Percentiles rank a stretch among this genome's conserved stretches.
Conservation (phyloP, 164 flowering plant species). For the Cinnamomum chago region DNA sequence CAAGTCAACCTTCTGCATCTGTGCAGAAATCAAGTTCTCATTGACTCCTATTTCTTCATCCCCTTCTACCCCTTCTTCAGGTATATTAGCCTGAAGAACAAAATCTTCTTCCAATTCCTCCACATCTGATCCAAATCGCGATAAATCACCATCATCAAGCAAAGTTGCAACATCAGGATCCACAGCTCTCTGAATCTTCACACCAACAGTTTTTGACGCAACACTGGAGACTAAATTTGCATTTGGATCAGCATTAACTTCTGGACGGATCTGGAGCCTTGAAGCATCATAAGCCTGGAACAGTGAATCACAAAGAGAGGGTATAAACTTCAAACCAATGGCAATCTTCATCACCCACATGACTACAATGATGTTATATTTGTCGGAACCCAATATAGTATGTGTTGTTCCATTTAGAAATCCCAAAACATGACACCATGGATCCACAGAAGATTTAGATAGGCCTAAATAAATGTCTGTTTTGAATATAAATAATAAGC, state of each 20-base stretch:
- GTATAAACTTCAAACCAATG: background rate
- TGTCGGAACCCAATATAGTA: background rate
- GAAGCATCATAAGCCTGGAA: constrained; percentile 91
- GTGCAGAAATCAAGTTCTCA: background rate
- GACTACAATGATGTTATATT: background rate
- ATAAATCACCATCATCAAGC: constrained; percentile 66
- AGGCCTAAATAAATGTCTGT: too few relatives aligned
- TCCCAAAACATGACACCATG: background rate
- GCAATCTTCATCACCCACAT: background rate
- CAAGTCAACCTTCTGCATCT: constrained; percentile 6
- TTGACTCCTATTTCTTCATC: background rate
- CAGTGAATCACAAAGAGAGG: background rate
- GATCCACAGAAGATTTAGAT: background rate
- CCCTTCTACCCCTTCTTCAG: constrained; percentile 33
- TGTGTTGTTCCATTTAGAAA: background rate
- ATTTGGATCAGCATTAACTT: constrained; percentile 28
- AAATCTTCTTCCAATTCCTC: constrained; percentile 97
- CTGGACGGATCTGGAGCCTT: constrained; percentile 35
- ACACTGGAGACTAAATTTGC: constrained; percentile 44
- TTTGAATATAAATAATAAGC: too few relatives aligned
- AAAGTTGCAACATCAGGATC: constrained; percentile 80
- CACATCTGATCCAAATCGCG: constrained; percentile 68
- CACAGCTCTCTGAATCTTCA: constrained; percentile 59
- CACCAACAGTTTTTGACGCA: constrained; percentile 53
- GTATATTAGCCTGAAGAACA: constrained; percentile 61